Evolutionary conservation across 2,329 filamentous ascomycete genomes (phyloP).

Genomic region (Camillea tinctor): DNA sequence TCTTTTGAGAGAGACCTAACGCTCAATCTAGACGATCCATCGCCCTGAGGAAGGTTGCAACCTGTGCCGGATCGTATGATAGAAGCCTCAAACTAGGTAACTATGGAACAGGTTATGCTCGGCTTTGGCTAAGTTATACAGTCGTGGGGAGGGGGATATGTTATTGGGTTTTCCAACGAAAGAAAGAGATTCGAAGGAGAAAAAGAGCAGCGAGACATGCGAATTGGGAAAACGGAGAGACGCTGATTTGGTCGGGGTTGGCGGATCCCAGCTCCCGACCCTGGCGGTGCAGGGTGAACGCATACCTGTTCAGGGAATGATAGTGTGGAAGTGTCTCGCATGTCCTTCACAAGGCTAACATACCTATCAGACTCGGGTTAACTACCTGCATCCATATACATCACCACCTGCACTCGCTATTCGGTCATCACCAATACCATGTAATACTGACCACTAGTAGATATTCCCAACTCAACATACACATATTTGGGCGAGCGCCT

Average conservation of each 20-base stretch:
- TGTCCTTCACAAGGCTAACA: conserved; percentile 1
- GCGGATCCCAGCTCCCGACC: conserved; percentile 24
- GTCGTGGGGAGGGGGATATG: conserved; percentile 1
- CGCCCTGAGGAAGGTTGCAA: conserved; percentile 7
- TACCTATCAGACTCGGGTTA: conserved; percentile 16
- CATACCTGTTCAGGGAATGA: conserved; percentile 12
- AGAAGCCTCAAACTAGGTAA: conserved; percentile 7
- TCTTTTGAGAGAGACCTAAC: background rate
- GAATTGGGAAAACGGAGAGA: conserved; percentile 21
- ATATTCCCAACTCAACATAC: conserved; percentile 1
- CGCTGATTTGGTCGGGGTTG: conserved; percentile 29
- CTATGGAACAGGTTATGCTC: background rate
- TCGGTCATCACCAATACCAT: conserved; percentile 7
- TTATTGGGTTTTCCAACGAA: conserved; percentile 10
- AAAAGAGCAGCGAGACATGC: conserved; percentile 19
- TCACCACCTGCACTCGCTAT: conserved; percentile 11
- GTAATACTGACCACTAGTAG: conserved; percentile 8
- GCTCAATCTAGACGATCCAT: conserved; percentile 1
- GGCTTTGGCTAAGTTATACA: conserved; percentile 15
- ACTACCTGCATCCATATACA: conserved; percentile 12
- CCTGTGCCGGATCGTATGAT: background rate
- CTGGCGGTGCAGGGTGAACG: conserved; percentile 16
- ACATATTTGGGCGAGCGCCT: conserved; percentile 9
- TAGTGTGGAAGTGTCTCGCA: conserved; percentile 14
- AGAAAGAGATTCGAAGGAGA: conserved; percentile 16